Conservation (phyloP, 345 rosid species). For the Fremontodendron californicum region DNA sequence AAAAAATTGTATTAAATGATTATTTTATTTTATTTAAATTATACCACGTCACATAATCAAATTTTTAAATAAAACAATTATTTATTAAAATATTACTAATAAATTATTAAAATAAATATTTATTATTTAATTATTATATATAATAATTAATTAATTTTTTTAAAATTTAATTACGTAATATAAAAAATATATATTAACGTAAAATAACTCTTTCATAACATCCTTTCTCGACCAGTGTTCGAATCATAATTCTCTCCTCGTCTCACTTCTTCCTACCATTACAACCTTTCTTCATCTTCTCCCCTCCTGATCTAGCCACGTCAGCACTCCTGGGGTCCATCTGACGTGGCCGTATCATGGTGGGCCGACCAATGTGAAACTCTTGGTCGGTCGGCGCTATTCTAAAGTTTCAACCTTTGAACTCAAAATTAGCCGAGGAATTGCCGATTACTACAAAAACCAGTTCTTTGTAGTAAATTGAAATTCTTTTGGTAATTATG, state of each 20-base stretch:
- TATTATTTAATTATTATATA: no score
- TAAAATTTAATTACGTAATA: no score
- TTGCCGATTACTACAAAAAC: not conserved
- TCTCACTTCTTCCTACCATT: not conserved
- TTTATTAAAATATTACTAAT: no score
- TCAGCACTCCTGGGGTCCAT: conserved; percentile 21
- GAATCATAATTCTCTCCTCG: not conserved
- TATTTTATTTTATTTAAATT: no score
- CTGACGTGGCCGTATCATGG: conserved; percentile 16
- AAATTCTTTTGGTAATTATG: no score
- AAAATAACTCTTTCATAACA: no score
- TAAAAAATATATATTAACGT: no score
- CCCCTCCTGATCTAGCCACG: conserved; percentile 45
- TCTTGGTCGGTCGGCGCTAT: conserved; percentile 25
- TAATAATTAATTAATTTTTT: no score
- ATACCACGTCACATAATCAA: no score
- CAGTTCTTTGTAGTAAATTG: not conserved
- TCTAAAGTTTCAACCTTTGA: not conserved
- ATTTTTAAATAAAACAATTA: no score
- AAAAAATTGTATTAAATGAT: no score
- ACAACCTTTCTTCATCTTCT: not conserved
- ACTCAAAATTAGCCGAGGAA: conserved; percentile 19
- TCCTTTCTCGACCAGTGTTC: not conserved
- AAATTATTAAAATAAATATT: no score
- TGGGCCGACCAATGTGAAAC: conserved; percentile 4